Base-by-base conservation (phyloP, 2,329 filamentous ascomycete genomes). In the Calonectria crousiana region DNA sequence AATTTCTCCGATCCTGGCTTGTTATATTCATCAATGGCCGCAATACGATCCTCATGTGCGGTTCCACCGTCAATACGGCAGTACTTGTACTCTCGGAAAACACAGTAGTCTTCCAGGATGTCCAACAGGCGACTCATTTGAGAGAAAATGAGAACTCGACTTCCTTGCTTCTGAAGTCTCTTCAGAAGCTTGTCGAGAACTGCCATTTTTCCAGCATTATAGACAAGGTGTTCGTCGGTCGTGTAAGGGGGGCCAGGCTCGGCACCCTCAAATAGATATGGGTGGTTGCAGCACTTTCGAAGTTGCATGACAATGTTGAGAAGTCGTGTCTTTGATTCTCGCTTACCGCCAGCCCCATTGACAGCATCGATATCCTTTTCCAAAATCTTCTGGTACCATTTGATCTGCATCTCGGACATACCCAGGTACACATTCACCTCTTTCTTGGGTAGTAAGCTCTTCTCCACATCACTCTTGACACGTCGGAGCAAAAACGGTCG, bases 291-390 rank as follows among this genome's bases (percentile, higher is more conserved):
- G 86, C 97, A 99, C 86, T 99, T 99, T 80, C 97, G 94, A 77
- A 99, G 91, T 85, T 99, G 97, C 97, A 99, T 99, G 80, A 99
- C 97, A 82, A 99, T 99, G 86, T 99, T 99, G 77, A 99, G 90
- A 28, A 99, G 90, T 77, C 97, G 93, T 1, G 97, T 99, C 88
- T 99, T 99, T 38, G 96, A 98, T 86, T 99, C 97, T 74, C 96
- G 94, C 87, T 98, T 99, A 66, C 97, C 97, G 76, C 94, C 95
- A 36, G 96, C 97, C 75, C 97, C 97, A 79, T 99, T 99, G 81
- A 99, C 96, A 18, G 97, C 97, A 84, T 99, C 97, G 75, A 99
- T 99, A 82, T 99, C 97, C 86, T 98, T 99, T 82, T 99, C 97
- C 4, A 99, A 88, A 79, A 99, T 99, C 87, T 98, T 98, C 85